Base-by-base conservation (phyloP, 2,329 filamentous ascomycete genomes). In the Catunica adiposa region DNA sequence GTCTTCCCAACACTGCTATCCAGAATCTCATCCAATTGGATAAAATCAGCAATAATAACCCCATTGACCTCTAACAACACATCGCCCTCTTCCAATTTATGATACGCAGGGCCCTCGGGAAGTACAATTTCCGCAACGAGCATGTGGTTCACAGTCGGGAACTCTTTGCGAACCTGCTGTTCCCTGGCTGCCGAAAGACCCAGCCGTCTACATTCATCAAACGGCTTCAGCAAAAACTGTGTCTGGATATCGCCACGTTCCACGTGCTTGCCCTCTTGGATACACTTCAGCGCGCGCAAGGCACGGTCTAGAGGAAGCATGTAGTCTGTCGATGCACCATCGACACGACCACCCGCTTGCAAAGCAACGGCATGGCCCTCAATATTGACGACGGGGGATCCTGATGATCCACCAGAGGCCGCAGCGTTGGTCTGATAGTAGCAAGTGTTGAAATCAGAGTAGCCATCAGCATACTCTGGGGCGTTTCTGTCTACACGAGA, bases 401-500 rank as follows among this genome's bases (percentile, higher is more conserved):
- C 92, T n/a, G 92, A 98, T 71, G 88, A 95, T 62, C 92, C 92
- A 62, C 92, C 92, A 67, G 89, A 97, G 2, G 92, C 94, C 3
- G 92, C 90, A 2, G 92, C 94, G 14, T 94, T 94, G 61, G 94
- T 92, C 71, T 98, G 92, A 63, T 97, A 97, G 73, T 98, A 98
- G 67, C 94, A 83, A 52, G 79, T 83, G 67, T 84, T 98, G 78
- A 98, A 98, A 67, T 98, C 92, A 68, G 89, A 92, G 68, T 98
- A 98, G 26, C 92, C 92, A 61, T 97, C 92, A 56, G 90, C 90
- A 63, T 98, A 97, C 65, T 98, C 92, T 15, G 92, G 92, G 1
- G 94, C 94, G 69, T 98, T 98, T 62, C 92, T 81, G 65, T 98
- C 92, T 58, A 98, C 74, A 63, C 92, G 83, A 70, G 89, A 95